Evolutionary conservation across 176 grass and related monocot species (phyloP).

Genomic region (Oropetium thomaeum): DNA sequence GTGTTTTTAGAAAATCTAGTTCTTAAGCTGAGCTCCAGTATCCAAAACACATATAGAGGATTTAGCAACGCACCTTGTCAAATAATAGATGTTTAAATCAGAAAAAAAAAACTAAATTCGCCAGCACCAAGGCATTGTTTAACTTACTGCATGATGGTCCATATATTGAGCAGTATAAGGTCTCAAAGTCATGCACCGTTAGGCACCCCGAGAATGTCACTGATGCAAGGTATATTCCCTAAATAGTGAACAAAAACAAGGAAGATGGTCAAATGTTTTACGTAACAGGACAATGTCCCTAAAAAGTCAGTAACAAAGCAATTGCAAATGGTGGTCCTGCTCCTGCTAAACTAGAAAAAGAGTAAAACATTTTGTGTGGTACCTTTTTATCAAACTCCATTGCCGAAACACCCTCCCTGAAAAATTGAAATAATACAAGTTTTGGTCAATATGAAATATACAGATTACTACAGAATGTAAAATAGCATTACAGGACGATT

Average conservation of each 20-base stretch:
- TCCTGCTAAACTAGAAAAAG: slow-evolving; percentile 29
- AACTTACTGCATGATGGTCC: slow-evolving; percentile 62
- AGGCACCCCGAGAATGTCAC: slow-evolving; percentile 87
- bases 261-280: slow-evolving; percentile 28
- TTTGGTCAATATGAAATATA: slow-evolving; percentile 11
- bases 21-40: slow-evolving; percentile 3
- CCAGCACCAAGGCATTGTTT: slow-evolving; percentile 11
- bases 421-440: slow-evolving; percentile 36
- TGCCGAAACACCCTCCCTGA: slow-evolving; percentile 67
- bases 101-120: neutral
- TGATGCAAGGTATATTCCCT: slow-evolving; percentile 96
- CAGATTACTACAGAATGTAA: slow-evolving; percentile 1
- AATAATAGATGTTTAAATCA: slow-evolving; percentile 8
- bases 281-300: neutral
- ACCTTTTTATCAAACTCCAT: slow-evolving; percentile 95
- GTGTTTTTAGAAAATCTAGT: slow-evolving; percentile 6
- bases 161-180: slow-evolving; percentile 66
- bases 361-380: slow-evolving; percentile 11
- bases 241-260: slow-evolving; percentile 31
- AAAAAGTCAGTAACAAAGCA: neutral
- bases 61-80: neutral
- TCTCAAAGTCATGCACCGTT: slow-evolving; percentile 95
- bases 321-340: neutral
- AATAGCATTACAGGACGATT: slow-evolving; percentile 5
- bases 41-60: slow-evolving; percentile 6